A percentile compares a stretch with the other conserved stretches of the same genome.
Evolutionary conservation across 164 flowering plant genomes (phyloP).

Genomic region (Stephania japonica): DNA sequence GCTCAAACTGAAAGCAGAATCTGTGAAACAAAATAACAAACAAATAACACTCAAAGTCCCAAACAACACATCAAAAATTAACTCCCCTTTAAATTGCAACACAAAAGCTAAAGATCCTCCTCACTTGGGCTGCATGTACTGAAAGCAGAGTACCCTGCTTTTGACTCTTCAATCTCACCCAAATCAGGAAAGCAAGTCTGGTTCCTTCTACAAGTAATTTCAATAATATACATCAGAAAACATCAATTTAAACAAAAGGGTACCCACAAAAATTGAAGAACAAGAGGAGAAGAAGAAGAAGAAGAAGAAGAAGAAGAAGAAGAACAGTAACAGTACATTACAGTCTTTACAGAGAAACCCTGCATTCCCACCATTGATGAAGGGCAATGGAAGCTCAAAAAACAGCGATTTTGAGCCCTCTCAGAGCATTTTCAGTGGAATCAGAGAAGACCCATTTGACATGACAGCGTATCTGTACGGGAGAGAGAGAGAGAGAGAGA

Average conservation of each 20-base stretch:
- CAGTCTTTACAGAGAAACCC: not conserved
- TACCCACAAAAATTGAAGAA: not conserved
- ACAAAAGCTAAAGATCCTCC: not conserved
- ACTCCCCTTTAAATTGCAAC: not conserved
- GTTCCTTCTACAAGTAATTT: not conserved
- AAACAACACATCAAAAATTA: not conserved
- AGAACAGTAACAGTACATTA: not conserved
- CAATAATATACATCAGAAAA: not conserved
- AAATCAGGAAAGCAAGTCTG: not conserved
- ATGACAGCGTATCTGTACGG: not conserved
- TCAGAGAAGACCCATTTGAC: not conserved
- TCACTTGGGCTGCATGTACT: not conserved
- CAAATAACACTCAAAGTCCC: not conserved
- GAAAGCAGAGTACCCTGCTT: not conserved
- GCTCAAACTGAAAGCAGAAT: not conserved
- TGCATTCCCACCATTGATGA: not conserved
- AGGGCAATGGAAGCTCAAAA: not conserved
- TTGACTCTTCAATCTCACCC: not conserved
- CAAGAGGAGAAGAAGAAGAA: not conserved
- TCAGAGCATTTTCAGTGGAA: not conserved
- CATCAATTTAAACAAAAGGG: not conserved
- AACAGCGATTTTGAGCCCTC: not conserved
- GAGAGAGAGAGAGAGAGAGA: no score
- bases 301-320: not conserved
- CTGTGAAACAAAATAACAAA: not conserved